phyloP scores from a whole-genome alignment of 1,284 basidiomycete species.

The Sporisorium sorghi region DNA sequence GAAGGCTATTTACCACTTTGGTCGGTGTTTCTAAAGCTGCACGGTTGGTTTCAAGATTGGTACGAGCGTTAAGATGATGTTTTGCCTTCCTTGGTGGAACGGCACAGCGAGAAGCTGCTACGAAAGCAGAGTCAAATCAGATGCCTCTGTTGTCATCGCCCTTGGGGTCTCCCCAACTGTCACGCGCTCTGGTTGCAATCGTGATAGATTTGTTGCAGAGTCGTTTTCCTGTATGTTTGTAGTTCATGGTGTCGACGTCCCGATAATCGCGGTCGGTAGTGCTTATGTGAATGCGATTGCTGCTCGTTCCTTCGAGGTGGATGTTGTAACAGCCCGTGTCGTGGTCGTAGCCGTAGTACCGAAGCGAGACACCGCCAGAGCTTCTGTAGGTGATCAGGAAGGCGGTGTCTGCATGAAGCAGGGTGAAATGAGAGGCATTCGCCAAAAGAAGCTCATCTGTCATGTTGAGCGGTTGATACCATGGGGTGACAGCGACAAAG shows the following conservation, averaged over 20 bases:
- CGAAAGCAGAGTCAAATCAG: background rate
- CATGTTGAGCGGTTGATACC: constrained; percentile 4
- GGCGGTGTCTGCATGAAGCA: constrained; percentile 1
- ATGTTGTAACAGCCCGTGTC: constrained; percentile 27
- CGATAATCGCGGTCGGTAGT: constrained; percentile 1
- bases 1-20: too few relatives aligned
- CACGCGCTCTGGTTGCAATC: background rate
- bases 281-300: constrained; percentile 7
- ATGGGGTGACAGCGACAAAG: background rate
- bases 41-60: too few relatives aligned
- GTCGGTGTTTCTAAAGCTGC: too few relatives aligned
- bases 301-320: background rate
- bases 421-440: background rate
- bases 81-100: too few relatives aligned
- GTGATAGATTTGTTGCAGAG: constrained; percentile 18
- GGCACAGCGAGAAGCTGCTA: background rate
- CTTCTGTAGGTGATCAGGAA: constrained; percentile 1
- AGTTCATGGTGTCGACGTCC: constrained; percentile 15
- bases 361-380: background rate
- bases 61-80: too few relatives aligned
- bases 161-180: background rate
- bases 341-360: constrained; percentile 16
- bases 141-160: background rate
- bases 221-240: constrained; percentile 7
- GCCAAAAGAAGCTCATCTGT: background rate